Evolutionary conservation across 2,329 filamentous ascomycete genomes (phyloP).

Genomic region (Didymella lethalis): DNA sequence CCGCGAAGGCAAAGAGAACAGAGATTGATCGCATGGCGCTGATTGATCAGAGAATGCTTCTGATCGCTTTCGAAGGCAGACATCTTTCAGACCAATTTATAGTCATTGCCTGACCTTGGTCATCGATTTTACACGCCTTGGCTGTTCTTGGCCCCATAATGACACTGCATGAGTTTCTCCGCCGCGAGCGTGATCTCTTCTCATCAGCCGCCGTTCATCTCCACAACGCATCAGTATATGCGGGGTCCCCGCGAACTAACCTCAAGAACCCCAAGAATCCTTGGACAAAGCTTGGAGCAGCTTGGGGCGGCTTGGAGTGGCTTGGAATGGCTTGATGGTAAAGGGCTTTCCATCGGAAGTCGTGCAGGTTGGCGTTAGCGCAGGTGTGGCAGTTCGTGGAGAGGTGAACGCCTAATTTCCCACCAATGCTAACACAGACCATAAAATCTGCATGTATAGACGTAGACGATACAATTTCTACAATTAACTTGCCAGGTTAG

Average conservation of each 20-base stretch:
- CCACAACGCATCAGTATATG: constrained; percentile 21
- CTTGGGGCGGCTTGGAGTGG: constrained; percentile 27
- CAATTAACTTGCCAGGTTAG: not conserved
- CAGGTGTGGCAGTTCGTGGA: constrained; percentile 20
- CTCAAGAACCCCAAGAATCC: constrained; percentile 24
- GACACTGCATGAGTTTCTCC: constrained; percentile 25
- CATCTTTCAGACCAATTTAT: constrained; percentile 3
- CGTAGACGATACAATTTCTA: not conserved
- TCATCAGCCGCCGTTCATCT: constrained; percentile 22
- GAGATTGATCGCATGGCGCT: constrained; percentile 33
- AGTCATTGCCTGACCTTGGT: not conserved
- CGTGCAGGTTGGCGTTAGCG: constrained; percentile 36
- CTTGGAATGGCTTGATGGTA: constrained; percentile 25
- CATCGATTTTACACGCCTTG: constrained; percentile 3
- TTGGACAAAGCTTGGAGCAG: constrained; percentile 30
- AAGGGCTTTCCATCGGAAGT: not conserved
- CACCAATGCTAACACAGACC: constrained; percentile 17
- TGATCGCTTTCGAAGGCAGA: not conserved
- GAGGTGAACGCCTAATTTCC: constrained; percentile 10
- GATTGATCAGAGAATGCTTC: not conserved
- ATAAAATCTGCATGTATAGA: not conserved
- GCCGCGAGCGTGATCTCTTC: constrained; percentile 6
- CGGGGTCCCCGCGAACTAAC: constrained; percentile 31
- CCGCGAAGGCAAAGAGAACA: constrained; percentile 25
- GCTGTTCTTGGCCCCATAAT: constrained; percentile 1